Conservation (phyloP, 73 alveolate species). For the Stentor roeselii region DNA sequence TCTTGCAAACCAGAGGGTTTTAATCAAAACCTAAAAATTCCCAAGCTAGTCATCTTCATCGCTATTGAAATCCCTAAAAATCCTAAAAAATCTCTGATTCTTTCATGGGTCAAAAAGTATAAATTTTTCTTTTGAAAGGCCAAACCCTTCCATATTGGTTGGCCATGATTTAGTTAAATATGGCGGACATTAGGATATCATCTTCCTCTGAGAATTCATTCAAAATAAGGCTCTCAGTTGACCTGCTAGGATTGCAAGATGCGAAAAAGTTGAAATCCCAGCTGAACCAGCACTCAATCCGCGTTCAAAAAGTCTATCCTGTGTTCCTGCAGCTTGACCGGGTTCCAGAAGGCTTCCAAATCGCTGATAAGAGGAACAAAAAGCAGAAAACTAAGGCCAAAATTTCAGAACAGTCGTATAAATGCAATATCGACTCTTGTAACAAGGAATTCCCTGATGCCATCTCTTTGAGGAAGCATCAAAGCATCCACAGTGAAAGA, state of each 20-base stretch:
- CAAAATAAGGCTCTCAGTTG: constrained; percentile 21
- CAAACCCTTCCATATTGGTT: constrained; percentile 15
- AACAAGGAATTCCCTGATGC: constrained; percentile 1
- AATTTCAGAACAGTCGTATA: background rate
- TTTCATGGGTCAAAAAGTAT: no score
- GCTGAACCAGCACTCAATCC: background rate
- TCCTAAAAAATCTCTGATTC: no score
- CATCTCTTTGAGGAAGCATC: constrained; percentile 13
- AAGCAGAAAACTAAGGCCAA: constrained; percentile 14
- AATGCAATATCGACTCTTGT: constrained; percentile 3
- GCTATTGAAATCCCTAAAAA: no score
- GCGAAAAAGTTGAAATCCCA: background rate
- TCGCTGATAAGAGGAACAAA: constrained; percentile 3
- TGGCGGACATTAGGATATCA: constrained; percentile 21
- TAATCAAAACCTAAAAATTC: no score
- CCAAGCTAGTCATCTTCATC: no score
- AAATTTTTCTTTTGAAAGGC: no score
- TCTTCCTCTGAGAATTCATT: constrained; percentile 22
- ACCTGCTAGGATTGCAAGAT: background rate
- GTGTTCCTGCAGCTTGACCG: constrained; percentile 9
- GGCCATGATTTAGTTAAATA: background rate
- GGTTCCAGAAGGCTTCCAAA: background rate
- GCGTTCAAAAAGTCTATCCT: background rate
- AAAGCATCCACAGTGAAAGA: background rate
- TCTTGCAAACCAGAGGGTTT: no score